Base-by-base conservation (phyloP, 805 yeast species). In the Priceomyces carsonii region DNA sequence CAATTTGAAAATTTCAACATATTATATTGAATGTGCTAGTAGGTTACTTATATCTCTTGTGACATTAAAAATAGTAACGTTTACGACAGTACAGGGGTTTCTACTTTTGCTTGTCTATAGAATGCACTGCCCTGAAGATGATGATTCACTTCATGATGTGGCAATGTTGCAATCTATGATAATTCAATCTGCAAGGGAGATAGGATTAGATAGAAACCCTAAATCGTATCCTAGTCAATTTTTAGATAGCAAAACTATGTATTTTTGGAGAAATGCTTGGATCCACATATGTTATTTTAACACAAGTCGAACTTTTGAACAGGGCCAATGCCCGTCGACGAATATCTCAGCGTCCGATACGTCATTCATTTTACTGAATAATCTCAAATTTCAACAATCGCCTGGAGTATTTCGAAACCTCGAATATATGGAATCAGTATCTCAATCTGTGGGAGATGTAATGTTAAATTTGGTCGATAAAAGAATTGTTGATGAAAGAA, bases 181-280 rank as follows among this genome's bases (percentile, higher is more conserved):
- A 16, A 32, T 35, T 3, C 38, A 34, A n/a, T 28, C 35, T 24
- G 43, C 36, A 15, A 39, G 43, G 24, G 28, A 23, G 23, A 33
- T 26, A 28, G 43, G 43, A 3, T 22, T 39, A 20, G 20, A 35
- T 14, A 35, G 15, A 27, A 29, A 35, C 15, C 43, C 43, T 4
- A 6, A 8, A 3, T 21, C 12, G 2, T 31, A 18, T 17, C 30
- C 35, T 5, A 14, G n/a, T 8, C n/a, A 16, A 15, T 17, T 24
- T 10, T 13, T 39, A 15, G 16, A 24, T 13, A 9, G 25, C 6
- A 23, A 28, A 3, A 31, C 25, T 8, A 36, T 18, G 17, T 25
- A 34, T 27, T 23, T 29, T 16, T 39, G 43, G 43, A 39, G 36
- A 35, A 39, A 35, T 16, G 32, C 26, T 3, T 39, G 43, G 43